Base-by-base conservation (phyloP, 768 basidiomycete species). In the Russula sp. region DNA sequence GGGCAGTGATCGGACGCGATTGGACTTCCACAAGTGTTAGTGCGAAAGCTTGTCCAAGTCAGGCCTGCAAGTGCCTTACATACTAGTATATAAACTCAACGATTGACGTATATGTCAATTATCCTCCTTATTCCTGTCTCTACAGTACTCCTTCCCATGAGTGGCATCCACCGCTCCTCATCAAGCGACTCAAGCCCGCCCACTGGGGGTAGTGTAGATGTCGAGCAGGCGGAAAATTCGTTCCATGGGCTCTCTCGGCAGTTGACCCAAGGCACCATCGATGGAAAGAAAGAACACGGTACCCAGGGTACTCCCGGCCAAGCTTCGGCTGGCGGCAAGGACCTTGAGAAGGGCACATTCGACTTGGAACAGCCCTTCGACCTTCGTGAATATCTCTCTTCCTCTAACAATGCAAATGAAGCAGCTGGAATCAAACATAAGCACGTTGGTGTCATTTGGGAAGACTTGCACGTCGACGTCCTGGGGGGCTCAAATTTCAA, bases 381-480 rank as follows among this genome's bases (percentile, higher is more conserved):
- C 71, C 82, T 91, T 20, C 81, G 80, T 6, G 87, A 88, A 64
- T 90, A 89, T 67, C 78, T 91, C 50, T 75, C 82, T 2, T 83
- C 83, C 3, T 85, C 85, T 11, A 89, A 88, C 68, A 86, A 88
- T 65, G 84, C 84, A 2, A 80, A 82, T 59, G 81, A 88, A 59
- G 70, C 73, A 10, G 86, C 86, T 1, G 89, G 89, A 13, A 85
- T 89, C 52, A 83, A 82, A 61, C 85, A 88, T 68, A 90, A 91
- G 79, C 84, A 88, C 64, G 88, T 91, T 18, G 88, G 87, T 34
- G 84, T 91, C 22, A 82, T 82, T 34, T 91, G 89, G 89, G 80
- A 88, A 53, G 78, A 85, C 66, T 75, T 91, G 0, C 77, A 84
- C 61, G 89, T 90, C 18, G 77, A 84, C 7, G 87, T 85, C 18